Evolutionary conservation across 768 basidiomycete species (phyloP), one percentile per base, ranked within the genome.

Genomic region (Mycena sanguinolenta): DNA sequence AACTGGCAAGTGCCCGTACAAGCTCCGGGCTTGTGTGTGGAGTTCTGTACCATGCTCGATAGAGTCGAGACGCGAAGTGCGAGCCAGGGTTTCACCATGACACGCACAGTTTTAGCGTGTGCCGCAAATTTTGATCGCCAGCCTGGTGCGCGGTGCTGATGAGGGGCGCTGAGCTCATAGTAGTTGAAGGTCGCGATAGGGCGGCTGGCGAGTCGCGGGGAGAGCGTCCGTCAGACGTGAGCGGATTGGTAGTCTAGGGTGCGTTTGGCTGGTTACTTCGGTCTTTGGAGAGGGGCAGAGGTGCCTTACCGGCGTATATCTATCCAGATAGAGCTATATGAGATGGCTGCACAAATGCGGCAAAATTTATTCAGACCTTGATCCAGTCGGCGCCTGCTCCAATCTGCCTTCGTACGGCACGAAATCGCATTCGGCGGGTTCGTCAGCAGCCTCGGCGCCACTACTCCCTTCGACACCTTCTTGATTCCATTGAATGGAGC

Each of bases 331-430:
- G 58, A 10, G 10, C 62, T 36, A 38, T 14, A 65, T 59, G 34
- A 72, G 55, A 60, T 71, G 25, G 36, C 21, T 28, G 65, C 32
- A 36, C 17, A 54, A 46, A n/a, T 27, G 10, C 46, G 9, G 25
- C 4, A n/a, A 34, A 36, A 46, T 27, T 50, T 13, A n/a, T 55
- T 46, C 62, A 39, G 6, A 73, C 75, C 85, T 91, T 91, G 72
- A 92, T 89, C 88, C 87, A 90, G 77, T 92, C 91, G 5, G 90
- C 87, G 9, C 90, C 90, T 16, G 88, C 86, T 34, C 90, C 90
- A 63, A 92, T 84, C 71, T 91, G 91, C 67, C 83, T 84, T 30
- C 90, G 82, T 7, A 90, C 88, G 16, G 86, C 89, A 67, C 83
- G 84, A 46, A 86, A n/a, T n/a, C 75, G 73, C 90, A 89, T 38